A percentile compares a stretch with the other conserved stretches of the same genome.
Evolutionary conservation across 129 eudicot species (phyloP).

Genomic region (Calendula officinalis): DNA sequence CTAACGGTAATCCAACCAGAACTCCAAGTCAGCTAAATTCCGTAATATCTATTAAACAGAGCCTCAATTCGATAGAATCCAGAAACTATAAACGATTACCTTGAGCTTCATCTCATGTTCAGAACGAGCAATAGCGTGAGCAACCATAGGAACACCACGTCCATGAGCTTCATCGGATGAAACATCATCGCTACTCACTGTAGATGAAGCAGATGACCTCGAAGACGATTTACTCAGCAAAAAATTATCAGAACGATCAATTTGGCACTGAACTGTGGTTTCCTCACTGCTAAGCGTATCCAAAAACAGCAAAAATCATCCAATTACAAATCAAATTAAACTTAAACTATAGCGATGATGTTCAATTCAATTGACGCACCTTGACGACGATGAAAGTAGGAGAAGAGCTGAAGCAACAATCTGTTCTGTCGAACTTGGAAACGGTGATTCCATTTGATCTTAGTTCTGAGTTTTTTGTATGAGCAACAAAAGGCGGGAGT

Average conservation of each 20-base stretch:
- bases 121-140: constrained; percentile 32
- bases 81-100: neutral
- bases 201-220: constrained; percentile 39
- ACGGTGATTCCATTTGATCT: constrained; percentile 30
- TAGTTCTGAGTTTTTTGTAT: neutral
- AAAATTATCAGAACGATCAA: constrained; percentile 30
- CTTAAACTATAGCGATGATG: neutral
- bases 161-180: constrained; percentile 31
- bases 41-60: constrained; percentile 1
- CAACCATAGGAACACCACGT: constrained; percentile 20
- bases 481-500: constrained; percentile 34
- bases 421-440: constrained; percentile 51
- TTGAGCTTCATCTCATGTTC: constrained; percentile 38
- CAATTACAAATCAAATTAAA: neutral
- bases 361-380: constrained; percentile 21
- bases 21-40: neutral
- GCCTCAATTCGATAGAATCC: neutral
- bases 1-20: constrained; percentile 2
- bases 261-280: constrained; percentile 13
- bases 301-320: constrained; percentile 22
- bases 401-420: constrained; percentile 74
- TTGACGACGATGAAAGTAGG: constrained; percentile 49
- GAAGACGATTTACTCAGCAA: constrained; percentile 29
- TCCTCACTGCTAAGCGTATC: constrained; percentile 16
- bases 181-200: constrained; percentile 39